Percentiles rank a stretch among this genome's conserved stretches.
phyloP scores from a whole-genome alignment of 768 basidiomycete genomes.

The Panaeolus cyanescens region DNA sequence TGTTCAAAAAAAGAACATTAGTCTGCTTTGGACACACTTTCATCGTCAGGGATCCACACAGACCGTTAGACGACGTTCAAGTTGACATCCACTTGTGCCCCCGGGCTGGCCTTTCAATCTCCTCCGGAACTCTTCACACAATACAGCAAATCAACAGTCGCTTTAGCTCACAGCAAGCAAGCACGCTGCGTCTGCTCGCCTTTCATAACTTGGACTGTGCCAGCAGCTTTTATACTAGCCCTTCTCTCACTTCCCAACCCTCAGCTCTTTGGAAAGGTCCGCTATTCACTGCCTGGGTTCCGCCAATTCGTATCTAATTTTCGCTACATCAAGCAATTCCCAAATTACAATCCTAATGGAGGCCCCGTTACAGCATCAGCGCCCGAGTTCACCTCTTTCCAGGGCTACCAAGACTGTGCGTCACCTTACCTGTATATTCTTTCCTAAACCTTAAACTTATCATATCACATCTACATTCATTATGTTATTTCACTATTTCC shows the following conservation, averaged over 20 bases:
- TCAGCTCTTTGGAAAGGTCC: background rate
- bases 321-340: background rate
- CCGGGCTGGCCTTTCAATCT: background rate
- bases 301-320: background rate
- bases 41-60: background rate
- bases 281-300: background rate
- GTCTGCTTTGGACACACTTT: background rate
- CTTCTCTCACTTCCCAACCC: background rate
- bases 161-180: background rate
- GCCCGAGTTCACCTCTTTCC: background rate
- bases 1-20: background rate
- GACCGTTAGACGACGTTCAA: background rate
- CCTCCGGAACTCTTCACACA: background rate
- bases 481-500: background rate
- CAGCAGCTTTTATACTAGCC: background rate
- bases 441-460: background rate
- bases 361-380: background rate
- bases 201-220: background rate
- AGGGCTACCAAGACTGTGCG: background rate
- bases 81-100: background rate
- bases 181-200: background rate
- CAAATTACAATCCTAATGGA: background rate
- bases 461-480: background rate
- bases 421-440: background rate
- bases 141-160: background rate